A percentile compares a stretch with the other conserved stretches of the same genome.
Evolutionary conservation across 2,329 filamentous ascomycete genomes (phyloP).

Genomic region (Stagonosporopsis cucurbitacearum): DNA sequence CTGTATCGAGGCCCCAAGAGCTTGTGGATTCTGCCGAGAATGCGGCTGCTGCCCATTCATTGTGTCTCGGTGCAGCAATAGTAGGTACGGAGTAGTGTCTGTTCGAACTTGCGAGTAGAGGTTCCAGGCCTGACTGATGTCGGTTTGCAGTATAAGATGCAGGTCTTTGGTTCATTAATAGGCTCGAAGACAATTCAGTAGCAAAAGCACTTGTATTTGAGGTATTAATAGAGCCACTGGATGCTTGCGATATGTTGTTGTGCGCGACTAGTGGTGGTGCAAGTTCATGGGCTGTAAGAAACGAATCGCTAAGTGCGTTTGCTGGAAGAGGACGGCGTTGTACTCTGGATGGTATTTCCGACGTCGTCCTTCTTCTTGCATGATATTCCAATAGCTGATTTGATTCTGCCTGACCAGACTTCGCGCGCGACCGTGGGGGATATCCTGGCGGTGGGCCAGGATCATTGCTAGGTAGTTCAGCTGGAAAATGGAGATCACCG

Average conservation of each 20-base stretch:
- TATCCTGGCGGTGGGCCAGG: conserved; percentile 11
- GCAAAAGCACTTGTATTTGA: neutral
- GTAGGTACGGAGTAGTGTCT: neutral
- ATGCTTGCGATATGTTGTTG: neutral
- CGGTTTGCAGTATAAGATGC: neutral
- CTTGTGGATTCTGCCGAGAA: neutral
- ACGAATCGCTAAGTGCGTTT: conserved; percentile 15
- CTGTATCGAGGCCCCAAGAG: neutral
- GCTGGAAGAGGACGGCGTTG: conserved; percentile 11
- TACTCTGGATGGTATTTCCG: neutral
- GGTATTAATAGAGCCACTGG: neutral
- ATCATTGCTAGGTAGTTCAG: conserved; percentile 16
- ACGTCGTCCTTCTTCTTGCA: neutral
- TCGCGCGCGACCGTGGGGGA: neutral
- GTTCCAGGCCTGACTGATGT: neutral
- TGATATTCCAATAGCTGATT: neutral
- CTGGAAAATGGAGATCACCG: conserved; percentile 17
- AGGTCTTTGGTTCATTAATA: neutral
- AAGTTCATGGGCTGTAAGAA: neutral
- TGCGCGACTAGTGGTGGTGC: neutral
- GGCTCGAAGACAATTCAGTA: neutral
- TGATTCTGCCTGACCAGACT: neutral
- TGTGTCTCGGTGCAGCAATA: neutral
- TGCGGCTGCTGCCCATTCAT: neutral
- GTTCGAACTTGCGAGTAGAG: neutral